phyloP scores from a whole-genome alignment of 768 basidiomycete genomes.

The Calocybe cyanea region DNA sequence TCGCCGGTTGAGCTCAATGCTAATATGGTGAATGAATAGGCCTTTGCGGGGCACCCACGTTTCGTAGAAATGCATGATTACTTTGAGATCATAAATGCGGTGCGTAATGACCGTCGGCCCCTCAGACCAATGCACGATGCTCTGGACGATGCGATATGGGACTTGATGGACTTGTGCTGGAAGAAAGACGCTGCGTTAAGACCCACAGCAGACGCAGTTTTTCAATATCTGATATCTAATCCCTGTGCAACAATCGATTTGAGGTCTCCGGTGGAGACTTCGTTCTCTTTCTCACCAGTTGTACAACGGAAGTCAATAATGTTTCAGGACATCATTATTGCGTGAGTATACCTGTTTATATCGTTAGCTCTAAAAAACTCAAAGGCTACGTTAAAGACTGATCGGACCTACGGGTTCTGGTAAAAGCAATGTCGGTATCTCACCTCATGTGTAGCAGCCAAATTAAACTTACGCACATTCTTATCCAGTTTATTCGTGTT shows the following conservation, averaged over 20 bases:
- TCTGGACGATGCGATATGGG: slow-evolving; percentile 5
- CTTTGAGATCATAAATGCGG: slow-evolving; percentile 4
- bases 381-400: no score
- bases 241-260: neutral
- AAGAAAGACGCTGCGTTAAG: neutral
- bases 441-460: neutral
- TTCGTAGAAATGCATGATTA: slow-evolving; percentile 1
- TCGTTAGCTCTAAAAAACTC: no score
- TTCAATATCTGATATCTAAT: neutral
- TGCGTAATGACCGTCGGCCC: slow-evolving; percentile 3
- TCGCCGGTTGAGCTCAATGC: neutral
- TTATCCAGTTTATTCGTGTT: slow-evolving; percentile 21
- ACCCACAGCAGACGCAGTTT: slow-evolving; percentile 1
- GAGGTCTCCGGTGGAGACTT: neutral
- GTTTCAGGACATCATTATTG: slow-evolving; percentile 16
- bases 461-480: neutral
- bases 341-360: slow-evolving; percentile 16
- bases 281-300: neutral
- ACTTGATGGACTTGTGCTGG: slow-evolving; percentile 10
- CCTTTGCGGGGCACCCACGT: slow-evolving; percentile 8
- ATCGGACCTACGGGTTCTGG: slow-evolving; percentile 27
- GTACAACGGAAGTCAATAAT: neutral
- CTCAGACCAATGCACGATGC: neutral
- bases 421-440: slow-evolving; percentile 23
- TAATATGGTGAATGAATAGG: neutral